Base-by-base conservation (phyloP, 257 asterid species). In the Anisodus tanguticus region DNA sequence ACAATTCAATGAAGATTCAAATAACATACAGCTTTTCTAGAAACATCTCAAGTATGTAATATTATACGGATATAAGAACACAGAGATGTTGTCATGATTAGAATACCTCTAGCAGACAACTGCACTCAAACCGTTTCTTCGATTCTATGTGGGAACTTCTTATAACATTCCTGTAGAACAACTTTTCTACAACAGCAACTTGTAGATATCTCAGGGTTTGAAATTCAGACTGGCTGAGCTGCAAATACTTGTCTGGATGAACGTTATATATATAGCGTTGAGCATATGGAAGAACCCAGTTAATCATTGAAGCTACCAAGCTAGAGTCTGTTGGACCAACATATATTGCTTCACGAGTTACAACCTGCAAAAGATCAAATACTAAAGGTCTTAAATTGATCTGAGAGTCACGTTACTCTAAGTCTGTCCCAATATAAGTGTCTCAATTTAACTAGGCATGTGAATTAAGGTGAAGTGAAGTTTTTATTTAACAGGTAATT, bases 201-300 rank as follows among this genome's bases (percentile, higher is more conserved):
- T 87, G 90, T 37, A 95, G 90, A 71, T 87, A 69, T 81, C 85
- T 88, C 59, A 95, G 83, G 82, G 82, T 86, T 88, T 90, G 92
- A 84, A 93, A 91, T 83, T 86, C 90, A 84, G 94, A 89, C 85
- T 89, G 90, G 90, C 90, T 90, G 84, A 93, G 92, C 83, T 91
- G 89, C 82, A 78, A 79, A 88, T 92, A 94, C 87, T 89, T 90
- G 76, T 92, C 93, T 9, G 91, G 90, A 68, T 95, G 90, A 0
- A 80, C 43, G 58, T 83, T 88, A 83, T 63, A 87, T 67, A 93
- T 83, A 87, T 97, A 97, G 85, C 99, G 98, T 85, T 97, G 99
- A 84, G 96, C 99, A 91, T 90, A 97, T 83, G 98, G 99, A 86
- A 95, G 97, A 88, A 88, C 94, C 99, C 99, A 92, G 77, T 92